Conservation (phyloP, 495 filamentous ascomycete species). For the Corynascus novoguineensis region DNA sequence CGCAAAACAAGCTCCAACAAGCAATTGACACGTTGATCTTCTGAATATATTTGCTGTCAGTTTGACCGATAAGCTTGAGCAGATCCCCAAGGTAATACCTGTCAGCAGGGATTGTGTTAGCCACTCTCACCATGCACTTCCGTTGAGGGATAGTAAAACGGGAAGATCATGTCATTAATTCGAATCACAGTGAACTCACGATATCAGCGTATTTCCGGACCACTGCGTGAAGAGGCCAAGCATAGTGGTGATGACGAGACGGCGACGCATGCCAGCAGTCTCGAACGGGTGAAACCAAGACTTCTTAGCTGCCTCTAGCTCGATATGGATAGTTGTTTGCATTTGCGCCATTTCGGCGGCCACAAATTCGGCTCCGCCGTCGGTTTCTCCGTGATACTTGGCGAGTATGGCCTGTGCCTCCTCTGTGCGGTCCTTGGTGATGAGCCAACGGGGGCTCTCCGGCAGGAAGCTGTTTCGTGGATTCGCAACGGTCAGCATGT, state of each 20-base stretch:
- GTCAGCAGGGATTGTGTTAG: not conserved
- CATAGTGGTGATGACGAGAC: constrained; percentile 52
- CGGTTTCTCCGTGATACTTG: constrained; percentile 59
- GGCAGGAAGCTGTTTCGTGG: constrained; percentile 49
- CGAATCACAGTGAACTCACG: too few species aligned
- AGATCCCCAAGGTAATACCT: constrained; percentile 51
- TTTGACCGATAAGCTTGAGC: constrained; percentile 44
- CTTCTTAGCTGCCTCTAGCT: constrained; percentile 48
- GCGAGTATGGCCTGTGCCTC: constrained; percentile 53
- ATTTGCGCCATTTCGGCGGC: constrained; percentile 59
- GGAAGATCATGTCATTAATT: too few species aligned
- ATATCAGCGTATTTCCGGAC: constrained; percentile 60
- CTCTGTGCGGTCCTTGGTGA: constrained; percentile 53
- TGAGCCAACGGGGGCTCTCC: constrained; percentile 49
- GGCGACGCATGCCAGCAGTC: constrained; percentile 50
- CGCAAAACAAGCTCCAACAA: constrained; percentile 53
- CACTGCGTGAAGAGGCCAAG: constrained; percentile 61
- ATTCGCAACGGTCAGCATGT: not conserved
- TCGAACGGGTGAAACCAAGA: constrained; percentile 53
- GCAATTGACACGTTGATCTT: constrained; percentile 55
- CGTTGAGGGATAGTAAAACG: too few species aligned
- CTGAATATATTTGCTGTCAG: constrained; percentile 47
- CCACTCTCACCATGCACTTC: too few species aligned
- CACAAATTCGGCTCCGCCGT: constrained; percentile 50
- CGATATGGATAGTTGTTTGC: constrained; percentile 51